These are phyloP conservation scores for Amanita subjunquillea DNA, from an alignment of 768 basidiomycete species.

Conservation along the genomic window DNA sequence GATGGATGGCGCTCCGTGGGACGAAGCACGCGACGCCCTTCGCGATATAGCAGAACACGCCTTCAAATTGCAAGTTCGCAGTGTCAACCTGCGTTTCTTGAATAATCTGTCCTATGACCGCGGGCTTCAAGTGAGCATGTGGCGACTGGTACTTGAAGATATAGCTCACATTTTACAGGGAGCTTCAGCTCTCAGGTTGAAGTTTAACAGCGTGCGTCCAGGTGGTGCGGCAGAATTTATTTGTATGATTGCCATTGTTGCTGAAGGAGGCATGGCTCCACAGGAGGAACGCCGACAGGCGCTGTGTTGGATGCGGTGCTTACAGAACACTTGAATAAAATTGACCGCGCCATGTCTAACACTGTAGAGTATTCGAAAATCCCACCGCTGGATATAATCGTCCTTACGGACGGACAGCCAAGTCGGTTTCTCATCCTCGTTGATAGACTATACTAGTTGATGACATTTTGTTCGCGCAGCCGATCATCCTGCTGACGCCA, in stretches of 20 bases:
- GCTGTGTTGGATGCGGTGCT: slow-evolving; percentile 13
- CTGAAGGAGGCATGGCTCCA: neutral
- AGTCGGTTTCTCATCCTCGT: slow-evolving; percentile 8
- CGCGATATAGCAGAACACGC: slow-evolving; percentile 19
- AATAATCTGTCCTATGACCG: slow-evolving; percentile 6
- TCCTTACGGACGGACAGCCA: slow-evolving; percentile 22
- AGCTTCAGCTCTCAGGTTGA: slow-evolving; percentile 6
- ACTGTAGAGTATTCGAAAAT: slow-evolving; percentile 12
- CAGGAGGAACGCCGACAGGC: slow-evolving; percentile 21
- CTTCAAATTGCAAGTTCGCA: slow-evolving; percentile 13
- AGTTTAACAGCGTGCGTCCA: slow-evolving; percentile 13
- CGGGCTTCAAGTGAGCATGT: neutral
- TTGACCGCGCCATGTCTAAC: slow-evolving; percentile 1
- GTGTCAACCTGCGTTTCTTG: slow-evolving; percentile 18
- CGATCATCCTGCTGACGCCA: slow-evolving; percentile 12
- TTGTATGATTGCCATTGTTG: neutral
- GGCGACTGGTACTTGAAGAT: neutral
- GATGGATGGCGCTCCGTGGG: slow-evolving; percentile 17
- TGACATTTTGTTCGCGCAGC: slow-evolving; percentile 5
- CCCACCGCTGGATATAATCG: slow-evolving; percentile 21
- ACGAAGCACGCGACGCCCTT: slow-evolving; percentile 16
- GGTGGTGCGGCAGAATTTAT: slow-evolving; percentile 3
- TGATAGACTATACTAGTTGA: no score
- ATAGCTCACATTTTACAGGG: slow-evolving; percentile 9
- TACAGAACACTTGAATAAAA: slow-evolving; percentile 11